Evolutionary conservation across 148 eudicot genomes (phyloP).

Genomic region (Camellia granthamiana): DNA sequence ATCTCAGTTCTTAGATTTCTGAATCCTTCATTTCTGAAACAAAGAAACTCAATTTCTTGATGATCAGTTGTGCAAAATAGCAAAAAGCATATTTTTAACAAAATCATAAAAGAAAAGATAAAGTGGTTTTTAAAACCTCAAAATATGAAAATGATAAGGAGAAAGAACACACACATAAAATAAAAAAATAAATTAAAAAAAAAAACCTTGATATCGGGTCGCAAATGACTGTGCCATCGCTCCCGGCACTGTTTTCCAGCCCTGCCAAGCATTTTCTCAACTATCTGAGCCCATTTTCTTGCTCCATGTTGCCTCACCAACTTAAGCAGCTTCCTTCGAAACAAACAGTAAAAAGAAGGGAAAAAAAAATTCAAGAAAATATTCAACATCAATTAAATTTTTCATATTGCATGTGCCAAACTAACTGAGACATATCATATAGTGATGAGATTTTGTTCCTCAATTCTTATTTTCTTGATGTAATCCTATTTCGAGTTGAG

Average conservation of each 20-base stretch:
- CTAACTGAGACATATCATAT: background rate
- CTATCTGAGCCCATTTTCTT: constrained; percentile 54
- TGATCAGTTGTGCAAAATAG: background rate
- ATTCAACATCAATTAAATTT: background rate
- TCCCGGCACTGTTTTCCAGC: constrained; percentile 83
- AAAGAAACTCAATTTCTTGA: background rate
- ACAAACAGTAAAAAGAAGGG: background rate
- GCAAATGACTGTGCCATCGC: constrained; percentile 74
- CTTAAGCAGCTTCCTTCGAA: constrained; percentile 34
- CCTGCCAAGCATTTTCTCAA: constrained; percentile 44
- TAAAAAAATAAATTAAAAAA: background rate
- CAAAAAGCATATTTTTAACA: background rate
- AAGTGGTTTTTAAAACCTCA: background rate
- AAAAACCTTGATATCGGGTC: constrained; percentile 61
- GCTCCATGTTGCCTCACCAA: constrained; percentile 48
- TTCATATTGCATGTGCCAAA: no score
- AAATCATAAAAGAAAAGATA: background rate
- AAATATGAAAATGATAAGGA: background rate
- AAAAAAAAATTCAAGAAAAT: background rate
- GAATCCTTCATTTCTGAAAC: background rate
- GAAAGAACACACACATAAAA: no score
- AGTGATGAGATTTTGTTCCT: background rate
- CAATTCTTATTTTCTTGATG: background rate
- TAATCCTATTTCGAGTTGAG: background rate
- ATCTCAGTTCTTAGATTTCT: constrained; percentile 11